Conservation (phyloP, 2,329 filamentous ascomycete species). For the Pseudogymnoascus sp. region DNA sequence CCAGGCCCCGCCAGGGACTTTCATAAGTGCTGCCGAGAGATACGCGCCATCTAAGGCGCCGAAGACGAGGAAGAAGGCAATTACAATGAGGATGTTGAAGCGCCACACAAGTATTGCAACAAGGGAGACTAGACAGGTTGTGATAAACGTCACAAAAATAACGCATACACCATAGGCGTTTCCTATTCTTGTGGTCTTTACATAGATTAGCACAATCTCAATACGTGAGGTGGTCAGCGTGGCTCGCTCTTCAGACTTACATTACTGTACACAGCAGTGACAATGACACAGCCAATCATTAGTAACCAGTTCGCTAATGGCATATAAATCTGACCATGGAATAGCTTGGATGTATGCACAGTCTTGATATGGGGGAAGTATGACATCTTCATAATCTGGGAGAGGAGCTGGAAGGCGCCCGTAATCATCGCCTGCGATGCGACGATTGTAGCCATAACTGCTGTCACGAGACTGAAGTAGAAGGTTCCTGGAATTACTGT, state of each 20-base stretch:
- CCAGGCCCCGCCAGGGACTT: slow-evolving; percentile 72
- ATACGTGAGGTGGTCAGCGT: not conserved
- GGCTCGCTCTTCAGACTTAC: slow-evolving; percentile 30
- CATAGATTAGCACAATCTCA: slow-evolving; percentile 10
- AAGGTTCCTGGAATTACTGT: slow-evolving; percentile 60
- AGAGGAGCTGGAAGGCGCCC: slow-evolving; percentile 60
- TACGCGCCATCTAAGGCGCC: slow-evolving; percentile 62
- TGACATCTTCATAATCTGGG: slow-evolving; percentile 61
- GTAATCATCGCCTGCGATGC: slow-evolving; percentile 76
- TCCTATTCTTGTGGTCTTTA: slow-evolving; percentile 57
- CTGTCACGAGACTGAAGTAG: slow-evolving; percentile 61
- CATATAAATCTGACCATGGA: slow-evolving; percentile 71
- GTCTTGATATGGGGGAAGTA: slow-evolving; percentile 74
- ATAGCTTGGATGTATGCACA: slow-evolving; percentile 61
- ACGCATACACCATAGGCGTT: slow-evolving; percentile 75
- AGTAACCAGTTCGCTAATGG: slow-evolving; percentile 70
- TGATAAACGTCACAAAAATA: slow-evolving; percentile 72
- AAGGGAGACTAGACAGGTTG: slow-evolving; percentile 66
- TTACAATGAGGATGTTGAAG: slow-evolving; percentile 51
- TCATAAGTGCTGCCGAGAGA: slow-evolving; percentile 61
- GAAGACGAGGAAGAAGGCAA: slow-evolving; percentile 56
- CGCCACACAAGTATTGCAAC: slow-evolving; percentile 69
- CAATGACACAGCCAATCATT: slow-evolving; percentile 67
- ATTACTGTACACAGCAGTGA: slow-evolving; percentile 68
- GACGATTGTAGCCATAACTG: slow-evolving; percentile 64